Conservation (phyloP, 148 eudicot species). For the Bassia scoparia region DNA sequence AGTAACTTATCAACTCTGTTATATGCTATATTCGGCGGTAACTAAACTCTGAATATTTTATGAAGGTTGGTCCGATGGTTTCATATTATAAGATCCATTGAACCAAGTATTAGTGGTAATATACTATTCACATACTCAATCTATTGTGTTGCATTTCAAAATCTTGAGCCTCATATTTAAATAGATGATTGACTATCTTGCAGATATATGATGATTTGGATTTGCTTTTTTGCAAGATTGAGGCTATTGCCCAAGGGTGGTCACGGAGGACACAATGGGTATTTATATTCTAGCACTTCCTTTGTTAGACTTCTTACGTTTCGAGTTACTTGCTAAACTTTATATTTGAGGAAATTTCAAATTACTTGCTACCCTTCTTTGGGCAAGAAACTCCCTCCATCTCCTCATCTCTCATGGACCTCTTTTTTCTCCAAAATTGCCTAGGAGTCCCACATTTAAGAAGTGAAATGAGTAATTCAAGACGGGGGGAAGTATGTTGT, state of each 20-base stretch:
- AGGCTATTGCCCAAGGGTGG: slow-evolving; percentile 94
- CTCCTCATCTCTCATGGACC: no score
- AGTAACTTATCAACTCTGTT: background rate
- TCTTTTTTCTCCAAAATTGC: no score
- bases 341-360: no score
- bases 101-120: slow-evolving; percentile 94
- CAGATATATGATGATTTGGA: slow-evolving; percentile 95
- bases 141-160: background rate
- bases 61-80: slow-evolving; percentile 88
- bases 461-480: no score
- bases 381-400: no score
- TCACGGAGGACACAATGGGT: slow-evolving; percentile 99
- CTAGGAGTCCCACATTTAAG: no score
- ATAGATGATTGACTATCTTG: slow-evolving; percentile 13
- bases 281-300: slow-evolving; percentile 17
- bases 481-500: no score
- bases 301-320: slow-evolving; percentile 1
- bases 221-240: slow-evolving; percentile 82
- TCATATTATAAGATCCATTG: slow-evolving; percentile 88
- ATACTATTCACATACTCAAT: slow-evolving; percentile 4
- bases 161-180: slow-evolving; percentile 12
- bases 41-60: slow-evolving; percentile 11
- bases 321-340: no score
- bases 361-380: no score
- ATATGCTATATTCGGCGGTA: slow-evolving; percentile 1